Evolutionary conservation across 768 basidiomycete genomes (phyloP).

Genomic region (Hygrophoropsis aurantiaca): DNA sequence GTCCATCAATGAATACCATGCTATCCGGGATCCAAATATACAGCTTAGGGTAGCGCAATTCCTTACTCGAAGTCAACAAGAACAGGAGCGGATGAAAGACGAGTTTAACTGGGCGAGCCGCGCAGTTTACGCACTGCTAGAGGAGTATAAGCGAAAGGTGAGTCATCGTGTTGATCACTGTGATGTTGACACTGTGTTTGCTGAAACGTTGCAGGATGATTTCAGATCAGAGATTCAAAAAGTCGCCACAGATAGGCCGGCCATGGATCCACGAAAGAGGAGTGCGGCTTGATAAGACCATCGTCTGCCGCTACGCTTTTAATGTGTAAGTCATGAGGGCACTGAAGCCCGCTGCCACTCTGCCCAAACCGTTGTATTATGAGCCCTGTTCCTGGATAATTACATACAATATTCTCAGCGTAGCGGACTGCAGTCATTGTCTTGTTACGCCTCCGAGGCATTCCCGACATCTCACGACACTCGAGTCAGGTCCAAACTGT

Average conservation of each 20-base stretch:
- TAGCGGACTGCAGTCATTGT: no score
- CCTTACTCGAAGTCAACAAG: constrained; percentile 25
- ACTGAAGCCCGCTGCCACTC: no score
- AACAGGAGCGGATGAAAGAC: constrained; percentile 46
- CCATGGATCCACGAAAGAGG: constrained; percentile 22
- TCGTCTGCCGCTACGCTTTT: no score
- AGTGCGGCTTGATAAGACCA: no score
- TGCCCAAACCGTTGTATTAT: no score
- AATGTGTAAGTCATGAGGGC: no score
- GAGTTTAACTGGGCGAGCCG: constrained; percentile 55
- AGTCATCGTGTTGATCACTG: constrained; percentile 12
- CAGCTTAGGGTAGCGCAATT: constrained; percentile 54
- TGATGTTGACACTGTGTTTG: not conserved
- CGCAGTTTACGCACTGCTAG: constrained; percentile 43
- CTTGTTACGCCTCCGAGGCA: no score
- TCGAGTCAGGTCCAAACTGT: no score
- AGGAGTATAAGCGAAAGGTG: constrained; percentile 42
- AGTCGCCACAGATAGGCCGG: constrained; percentile 14
- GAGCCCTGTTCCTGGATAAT: no score
- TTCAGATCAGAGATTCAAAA: constrained; percentile 22
- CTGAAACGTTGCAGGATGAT: constrained; percentile 8
- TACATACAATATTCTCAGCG: no score
- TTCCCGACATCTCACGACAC: no score
- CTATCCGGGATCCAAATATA: constrained; percentile 37
- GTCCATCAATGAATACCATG: constrained; percentile 25